Base-by-base conservation (phyloP, 2,329 filamentous ascomycete genomes). In the Colletotrichum melonis region DNA sequence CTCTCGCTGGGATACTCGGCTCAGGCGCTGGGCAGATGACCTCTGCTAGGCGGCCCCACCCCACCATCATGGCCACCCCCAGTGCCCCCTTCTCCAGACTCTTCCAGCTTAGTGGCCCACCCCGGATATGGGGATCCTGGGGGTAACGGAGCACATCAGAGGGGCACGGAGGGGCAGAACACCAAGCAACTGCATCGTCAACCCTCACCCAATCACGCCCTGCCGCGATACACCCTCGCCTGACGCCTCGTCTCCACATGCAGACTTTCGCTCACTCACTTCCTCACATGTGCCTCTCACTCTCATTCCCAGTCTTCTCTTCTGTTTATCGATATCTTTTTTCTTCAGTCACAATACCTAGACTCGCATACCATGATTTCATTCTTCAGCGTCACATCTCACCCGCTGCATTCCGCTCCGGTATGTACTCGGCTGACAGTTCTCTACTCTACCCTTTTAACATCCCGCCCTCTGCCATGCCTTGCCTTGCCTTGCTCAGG, bases 111-210 rank as follows among this genome's bases (percentile, higher is more conserved):
- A 58, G 42, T 49, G 58, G 69, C 60, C 59, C 69, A 35, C 69
- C 69, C 69, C 58, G 49, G 59, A 69, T 69, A 59, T 60, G 58
- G 69, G 54, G 66, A 72, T 64, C 56, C 64, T 56, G 63, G 69
- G 63, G 69, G 22, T 19, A 49, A 19, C 16, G 42, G 42, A 49
- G 42, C 16, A 16, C 38, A 42, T 38, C 32, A 46, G 42, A n/a
- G 42, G 42, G 16, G 42, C 16, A 49, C 42, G 42, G 42, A n/a
- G 42, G 42, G 16, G 42, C 16, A 49, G 42, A 56, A 69, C 35
- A 49, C 46, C 56, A 57, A 24, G 32, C 60, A 35, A 35, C 63
- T 26, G 62, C 67, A 59, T 55, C 38, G 38, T 24, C 52, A 64
- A 30, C 7, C 42, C n/a, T 22, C 56, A 35, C 24, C 63, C 63